Percentiles rank a stretch among this genome's conserved stretches.
Conservation (phyloP, 441 rosid species). For the Euphorbia celastroides region DNA sequence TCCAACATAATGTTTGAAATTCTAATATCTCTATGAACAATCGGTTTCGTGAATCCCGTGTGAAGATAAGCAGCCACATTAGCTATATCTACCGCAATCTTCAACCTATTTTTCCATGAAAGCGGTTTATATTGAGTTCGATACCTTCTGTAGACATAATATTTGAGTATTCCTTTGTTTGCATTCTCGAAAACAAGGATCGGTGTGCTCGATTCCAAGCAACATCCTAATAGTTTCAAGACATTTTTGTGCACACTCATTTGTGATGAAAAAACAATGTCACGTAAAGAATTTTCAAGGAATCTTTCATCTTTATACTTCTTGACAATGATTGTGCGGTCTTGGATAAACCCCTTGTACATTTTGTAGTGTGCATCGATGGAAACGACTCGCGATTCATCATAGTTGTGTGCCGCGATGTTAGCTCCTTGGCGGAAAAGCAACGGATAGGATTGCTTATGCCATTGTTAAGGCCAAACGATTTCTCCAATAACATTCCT, state of each 20-base stretch:
- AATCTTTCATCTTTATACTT: background rate
- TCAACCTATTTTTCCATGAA: constrained; percentile 12
- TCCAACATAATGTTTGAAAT: constrained; percentile 22
- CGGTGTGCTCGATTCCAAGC: background rate
- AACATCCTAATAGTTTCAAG: background rate
- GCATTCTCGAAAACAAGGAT: constrained; percentile 16
- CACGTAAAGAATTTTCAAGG: background rate
- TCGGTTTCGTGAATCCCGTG: constrained; percentile 29
- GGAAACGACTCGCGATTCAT: background rate
- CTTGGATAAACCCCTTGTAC: background rate
- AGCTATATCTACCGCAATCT: constrained; percentile 24
- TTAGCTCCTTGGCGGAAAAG: background rate
- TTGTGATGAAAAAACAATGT: background rate
- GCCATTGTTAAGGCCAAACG: background rate
- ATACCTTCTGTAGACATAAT: background rate
- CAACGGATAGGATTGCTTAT: background rate
- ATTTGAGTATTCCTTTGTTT: constrained; percentile 16
- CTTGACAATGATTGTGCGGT: background rate
- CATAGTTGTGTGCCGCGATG: background rate
- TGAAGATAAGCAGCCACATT: constrained; percentile 33
- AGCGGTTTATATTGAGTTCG: background rate
- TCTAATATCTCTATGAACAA: constrained; percentile 28
- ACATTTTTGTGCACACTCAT: background rate
- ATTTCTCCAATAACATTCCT: background rate
- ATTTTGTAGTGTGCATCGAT: background rate